A percentile compares a stretch with the other conserved stretches of the same genome.
These are phyloP conservation scores for Acer campestre DNA, from an alignment of 345 rosid genomes.

Conservation along the genomic window DNA sequence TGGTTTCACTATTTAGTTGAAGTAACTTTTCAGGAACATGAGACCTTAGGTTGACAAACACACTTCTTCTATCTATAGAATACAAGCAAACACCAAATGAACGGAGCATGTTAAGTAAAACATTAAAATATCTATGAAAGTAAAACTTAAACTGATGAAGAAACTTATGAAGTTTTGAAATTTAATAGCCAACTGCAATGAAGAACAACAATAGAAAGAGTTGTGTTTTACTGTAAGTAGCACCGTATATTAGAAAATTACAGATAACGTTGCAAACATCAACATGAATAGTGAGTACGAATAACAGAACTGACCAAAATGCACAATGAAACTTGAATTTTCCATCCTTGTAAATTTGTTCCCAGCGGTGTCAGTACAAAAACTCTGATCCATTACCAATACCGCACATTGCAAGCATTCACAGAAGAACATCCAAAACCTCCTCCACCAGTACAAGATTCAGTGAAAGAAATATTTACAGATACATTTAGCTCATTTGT, in stretches of 20 bases:
- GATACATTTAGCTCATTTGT: slow-evolving; percentile 76
- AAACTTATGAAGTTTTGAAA: not conserved
- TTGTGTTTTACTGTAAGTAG: not conserved
- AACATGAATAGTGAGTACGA: not conserved
- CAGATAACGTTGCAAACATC: not conserved
- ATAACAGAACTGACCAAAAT: slow-evolving; percentile 58
- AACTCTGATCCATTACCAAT: slow-evolving; percentile 67
- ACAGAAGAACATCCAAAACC: slow-evolving; percentile 77
- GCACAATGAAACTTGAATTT: slow-evolving; percentile 74
- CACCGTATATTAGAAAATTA: not conserved
- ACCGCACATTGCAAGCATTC: slow-evolving; percentile 41
- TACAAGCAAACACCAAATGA: slow-evolving; percentile 22
- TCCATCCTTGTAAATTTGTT: slow-evolving; percentile 63
- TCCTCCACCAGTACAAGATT: slow-evolving; percentile 71
- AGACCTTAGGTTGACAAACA: slow-evolving; percentile 59
- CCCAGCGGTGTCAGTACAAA: slow-evolving; percentile 79
- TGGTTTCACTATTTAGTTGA: slow-evolving; percentile 55
- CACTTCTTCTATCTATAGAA: slow-evolving; percentile 72
- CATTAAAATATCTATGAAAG: not conserved
- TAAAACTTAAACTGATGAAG: not conserved
- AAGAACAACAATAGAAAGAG: too few species aligned
- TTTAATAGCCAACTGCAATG: too few species aligned
- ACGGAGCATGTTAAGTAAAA: slow-evolving; percentile 9
- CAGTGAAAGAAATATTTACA: slow-evolving; percentile 71
- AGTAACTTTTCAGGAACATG: slow-evolving; percentile 75